Conservation (phyloP, 768 basidiomycete genomes). For the Lyophyllum atratum region DNA sequence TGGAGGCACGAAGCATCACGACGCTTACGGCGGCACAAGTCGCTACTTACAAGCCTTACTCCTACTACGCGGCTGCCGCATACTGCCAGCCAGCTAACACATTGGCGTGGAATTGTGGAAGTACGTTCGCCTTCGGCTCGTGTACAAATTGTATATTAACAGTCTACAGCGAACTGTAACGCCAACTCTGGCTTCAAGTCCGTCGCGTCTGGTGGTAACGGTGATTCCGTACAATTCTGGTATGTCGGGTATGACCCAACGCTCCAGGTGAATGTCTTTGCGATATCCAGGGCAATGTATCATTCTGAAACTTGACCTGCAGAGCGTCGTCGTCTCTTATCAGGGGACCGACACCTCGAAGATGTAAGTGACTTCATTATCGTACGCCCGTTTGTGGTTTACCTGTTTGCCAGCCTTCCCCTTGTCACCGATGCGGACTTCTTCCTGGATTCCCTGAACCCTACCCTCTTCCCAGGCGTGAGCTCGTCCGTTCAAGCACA, state of each 20-base stretch:
- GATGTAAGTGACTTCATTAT: slow-evolving; percentile 23
- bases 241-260: slow-evolving; percentile 26
- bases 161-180: slow-evolving; percentile 40
- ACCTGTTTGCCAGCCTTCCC: slow-evolving; percentile 16
- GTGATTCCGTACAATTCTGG: slow-evolving; percentile 43
- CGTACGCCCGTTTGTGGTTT: neutral
- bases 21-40: slow-evolving; percentile 37
- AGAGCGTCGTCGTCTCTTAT: slow-evolving; percentile 14
- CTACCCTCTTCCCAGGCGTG: slow-evolving; percentile 53
- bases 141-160: neutral
- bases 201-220: slow-evolving; percentile 46
- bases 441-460: slow-evolving; percentile 31
- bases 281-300: neutral
- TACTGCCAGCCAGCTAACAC: slow-evolving; percentile 43
- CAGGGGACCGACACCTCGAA: slow-evolving; percentile 22
- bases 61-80: slow-evolving; percentile 43
- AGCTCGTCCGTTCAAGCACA: slow-evolving; percentile 43
- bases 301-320: neutral
- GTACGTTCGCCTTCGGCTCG: slow-evolving; percentile 19
- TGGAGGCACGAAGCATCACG: slow-evolving; percentile 24
- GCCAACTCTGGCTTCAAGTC: slow-evolving; percentile 48
- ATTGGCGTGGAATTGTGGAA: slow-evolving; percentile 47
- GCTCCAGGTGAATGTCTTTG: slow-evolving; percentile 10
- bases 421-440: slow-evolving; percentile 44
- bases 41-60: slow-evolving; percentile 38